Conservation (phyloP, 176 grass and related monocot genomes). For the Urochloa ruziziensis region DNA sequence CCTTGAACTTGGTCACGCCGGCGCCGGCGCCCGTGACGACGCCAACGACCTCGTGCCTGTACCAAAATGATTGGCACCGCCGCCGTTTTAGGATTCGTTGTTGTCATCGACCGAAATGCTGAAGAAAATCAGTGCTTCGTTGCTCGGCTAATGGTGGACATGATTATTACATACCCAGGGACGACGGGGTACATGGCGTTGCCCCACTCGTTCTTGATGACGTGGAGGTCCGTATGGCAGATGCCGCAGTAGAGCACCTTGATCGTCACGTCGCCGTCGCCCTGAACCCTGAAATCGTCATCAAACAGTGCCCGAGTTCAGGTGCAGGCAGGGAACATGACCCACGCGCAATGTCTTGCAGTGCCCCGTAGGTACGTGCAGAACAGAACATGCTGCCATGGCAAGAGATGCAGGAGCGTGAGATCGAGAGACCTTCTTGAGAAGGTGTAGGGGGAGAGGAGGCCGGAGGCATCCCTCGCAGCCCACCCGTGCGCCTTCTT, state of each 20-base stretch:
- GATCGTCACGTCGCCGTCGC: conserved; percentile 60
- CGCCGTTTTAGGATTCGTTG: no score
- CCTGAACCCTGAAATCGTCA: conserved; percentile 21
- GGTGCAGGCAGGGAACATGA: not conserved
- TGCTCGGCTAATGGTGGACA: no score
- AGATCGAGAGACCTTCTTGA: conserved; percentile 45
- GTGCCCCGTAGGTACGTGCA: no score
- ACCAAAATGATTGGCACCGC: not conserved
- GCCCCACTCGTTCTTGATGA: conserved; percentile 60
- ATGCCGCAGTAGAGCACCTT: conserved; percentile 74
- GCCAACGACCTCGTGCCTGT: conserved; percentile 49
- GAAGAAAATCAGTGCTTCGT: not conserved
- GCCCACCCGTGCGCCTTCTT: conserved; percentile 51
- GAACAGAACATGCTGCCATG: not conserved
- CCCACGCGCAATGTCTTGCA: no score
- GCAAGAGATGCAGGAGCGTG: not conserved
- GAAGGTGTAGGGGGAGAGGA: conserved; percentile 63
- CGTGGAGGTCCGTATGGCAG: conserved; percentile 69
- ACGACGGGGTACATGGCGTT: conserved; percentile 66
- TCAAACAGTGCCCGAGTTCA: not conserved
- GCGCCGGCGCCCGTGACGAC: conserved; percentile 38
- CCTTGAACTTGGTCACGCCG: conserved; percentile 41
- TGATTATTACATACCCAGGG: conserved; percentile 40
- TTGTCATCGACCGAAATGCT: not conserved
- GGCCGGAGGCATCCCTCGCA: conserved; percentile 56